Percentiles rank a stretch among this genome's conserved stretches.
Conservation (phyloP, 2,329 filamentous ascomycete genomes). For the Venturia carpophila region DNA sequence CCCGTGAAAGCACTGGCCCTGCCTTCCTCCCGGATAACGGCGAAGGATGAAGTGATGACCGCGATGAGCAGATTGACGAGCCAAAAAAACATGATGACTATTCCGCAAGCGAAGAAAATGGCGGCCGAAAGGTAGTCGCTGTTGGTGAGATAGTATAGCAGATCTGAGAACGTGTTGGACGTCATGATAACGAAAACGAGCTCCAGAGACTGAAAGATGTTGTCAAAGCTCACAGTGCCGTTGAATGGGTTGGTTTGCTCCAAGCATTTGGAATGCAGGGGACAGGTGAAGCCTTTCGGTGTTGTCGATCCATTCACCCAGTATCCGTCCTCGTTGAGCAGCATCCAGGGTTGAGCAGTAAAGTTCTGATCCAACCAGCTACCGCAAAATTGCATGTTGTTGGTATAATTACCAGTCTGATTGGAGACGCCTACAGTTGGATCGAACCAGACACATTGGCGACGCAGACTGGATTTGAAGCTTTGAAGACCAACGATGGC, state of each 20-base stretch:
- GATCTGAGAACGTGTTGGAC: conserved; percentile 89
- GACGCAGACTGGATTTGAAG: conserved; percentile 54
- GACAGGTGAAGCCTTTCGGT: conserved; percentile 83
- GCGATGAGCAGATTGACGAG: conserved; percentile 90
- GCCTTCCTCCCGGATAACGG: conserved; percentile 95
- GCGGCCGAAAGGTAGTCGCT: conserved; percentile 85
- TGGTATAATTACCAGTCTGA: conserved; percentile 43
- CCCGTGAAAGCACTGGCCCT: conserved; percentile 87
- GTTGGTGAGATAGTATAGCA: conserved; percentile 88
- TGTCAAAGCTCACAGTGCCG: conserved; percentile 87
- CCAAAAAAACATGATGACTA: conserved; percentile 93
- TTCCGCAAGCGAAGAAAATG: conserved; percentile 62
- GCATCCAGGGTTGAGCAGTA: conserved; percentile 58
- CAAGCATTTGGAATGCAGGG: conserved; percentile 72
- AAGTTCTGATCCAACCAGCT: conserved; percentile 59
- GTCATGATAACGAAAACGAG: conserved; percentile 98
- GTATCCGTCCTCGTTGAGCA: conserved; percentile 37
- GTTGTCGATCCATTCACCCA: conserved; percentile 40
- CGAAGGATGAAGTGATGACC: conserved; percentile 96
- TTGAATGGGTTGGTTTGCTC: conserved; percentile 72
- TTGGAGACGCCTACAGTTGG: conserved; percentile 39
- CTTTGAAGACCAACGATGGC: conserved; percentile 95
- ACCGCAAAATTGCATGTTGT: conserved; percentile 68
- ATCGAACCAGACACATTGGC: conserved; percentile 45
- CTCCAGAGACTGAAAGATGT: conserved; percentile 85